Conservation (phyloP, 139 green algal species). For the Chlamydomonas asymmetrica region DNA sequence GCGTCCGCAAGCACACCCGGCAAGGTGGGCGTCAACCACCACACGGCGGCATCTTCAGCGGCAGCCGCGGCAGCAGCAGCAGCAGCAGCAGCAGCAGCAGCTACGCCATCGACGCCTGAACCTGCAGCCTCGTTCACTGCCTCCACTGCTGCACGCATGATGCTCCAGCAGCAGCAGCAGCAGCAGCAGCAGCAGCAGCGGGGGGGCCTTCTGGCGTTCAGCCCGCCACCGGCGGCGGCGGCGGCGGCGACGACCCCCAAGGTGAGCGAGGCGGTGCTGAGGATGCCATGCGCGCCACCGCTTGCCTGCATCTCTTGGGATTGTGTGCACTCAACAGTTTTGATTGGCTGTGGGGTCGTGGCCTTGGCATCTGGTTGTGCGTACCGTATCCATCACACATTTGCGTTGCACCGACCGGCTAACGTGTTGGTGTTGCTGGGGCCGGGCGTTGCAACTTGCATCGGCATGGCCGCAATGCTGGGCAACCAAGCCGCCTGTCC, state of each 20-base stretch:
- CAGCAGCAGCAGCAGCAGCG: conserved; percentile 14
- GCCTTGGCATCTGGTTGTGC: not conserved
- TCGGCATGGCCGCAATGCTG: no score
- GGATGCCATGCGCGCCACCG: no score
- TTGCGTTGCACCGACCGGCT: no score
- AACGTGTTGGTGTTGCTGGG: no score
- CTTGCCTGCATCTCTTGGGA: no score
- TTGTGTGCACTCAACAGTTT: no score
- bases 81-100: conserved; percentile 1
- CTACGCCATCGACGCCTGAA: not conserved
- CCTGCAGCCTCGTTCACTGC: conserved; percentile 7
- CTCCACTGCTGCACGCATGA: conserved; percentile 16
- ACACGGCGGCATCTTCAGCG: not conserved
- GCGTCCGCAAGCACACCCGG: not conserved
- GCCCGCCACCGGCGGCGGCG: conserved; percentile 1
- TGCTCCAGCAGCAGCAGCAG: conserved; percentile 26
- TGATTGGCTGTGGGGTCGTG: no score
- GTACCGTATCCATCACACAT: not conserved
- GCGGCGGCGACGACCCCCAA: not conserved
- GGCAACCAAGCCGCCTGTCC: no score
- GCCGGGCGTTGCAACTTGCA: no score
- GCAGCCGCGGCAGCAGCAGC: conserved; percentile 1
- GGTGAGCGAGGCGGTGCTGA: not conserved
- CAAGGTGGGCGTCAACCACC: not conserved
- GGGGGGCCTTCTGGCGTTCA: not conserved